These are phyloP conservation scores for Pestalotiopsis sp. DNA, from an alignment of 2,329 filamentous ascomycete species.

Conservation along the genomic window DNA sequence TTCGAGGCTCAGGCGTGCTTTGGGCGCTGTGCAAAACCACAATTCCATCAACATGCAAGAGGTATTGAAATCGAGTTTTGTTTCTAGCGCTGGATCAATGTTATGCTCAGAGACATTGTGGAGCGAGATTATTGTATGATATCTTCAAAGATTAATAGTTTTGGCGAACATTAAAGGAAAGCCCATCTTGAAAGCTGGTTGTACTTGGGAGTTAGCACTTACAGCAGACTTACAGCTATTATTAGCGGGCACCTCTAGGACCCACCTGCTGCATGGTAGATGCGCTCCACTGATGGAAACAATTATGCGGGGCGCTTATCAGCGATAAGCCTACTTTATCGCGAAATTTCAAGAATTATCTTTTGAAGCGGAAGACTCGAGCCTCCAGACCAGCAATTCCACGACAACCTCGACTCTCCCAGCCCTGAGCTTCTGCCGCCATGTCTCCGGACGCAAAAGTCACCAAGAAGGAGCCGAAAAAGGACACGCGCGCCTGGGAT, in stretches of 20 bases:
- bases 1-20: conserved; percentile 14
- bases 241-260: background rate
- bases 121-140: background rate
- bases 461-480: conserved; percentile 42
- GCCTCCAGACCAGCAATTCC: background rate
- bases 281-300: background rate
- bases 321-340: background rate
- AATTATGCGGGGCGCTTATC: background rate
- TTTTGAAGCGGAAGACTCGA: background rate
- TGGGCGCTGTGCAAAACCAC: background rate
- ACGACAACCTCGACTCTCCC: background rate
- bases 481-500: conserved; percentile 63
- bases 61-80: background rate
- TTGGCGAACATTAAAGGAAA: too few species aligned
- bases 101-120: background rate
- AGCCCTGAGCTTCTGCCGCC: background rate
- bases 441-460: conserved; percentile 35
- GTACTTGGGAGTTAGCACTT: too few species aligned
- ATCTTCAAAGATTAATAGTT: too few species aligned
- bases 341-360: background rate
- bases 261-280: background rate
- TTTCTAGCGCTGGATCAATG: background rate
- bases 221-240: too few species aligned
- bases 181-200: too few species aligned
- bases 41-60: background rate